These are phyloP conservation scores for Fusarium sp. DNA, from an alignment of 2,329 filamentous ascomycete genomes.

Conservation along the genomic window DNA sequence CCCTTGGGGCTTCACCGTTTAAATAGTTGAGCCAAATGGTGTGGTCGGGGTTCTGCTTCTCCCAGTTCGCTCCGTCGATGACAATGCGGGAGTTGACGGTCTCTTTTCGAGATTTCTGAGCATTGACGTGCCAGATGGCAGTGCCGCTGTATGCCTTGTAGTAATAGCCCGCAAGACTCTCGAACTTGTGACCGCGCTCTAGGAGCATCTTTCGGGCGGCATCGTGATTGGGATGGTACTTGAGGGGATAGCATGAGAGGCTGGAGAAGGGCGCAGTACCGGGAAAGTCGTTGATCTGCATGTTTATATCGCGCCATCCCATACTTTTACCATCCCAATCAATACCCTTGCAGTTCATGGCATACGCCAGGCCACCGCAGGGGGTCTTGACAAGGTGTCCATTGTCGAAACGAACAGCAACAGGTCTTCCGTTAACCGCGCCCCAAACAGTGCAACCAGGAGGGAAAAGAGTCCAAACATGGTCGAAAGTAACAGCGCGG, in stretches of 20 bases:
- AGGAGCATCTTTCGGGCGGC: constrained; percentile 52
- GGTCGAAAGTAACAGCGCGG: constrained; percentile 64
- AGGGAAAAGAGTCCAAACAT: constrained; percentile 67
- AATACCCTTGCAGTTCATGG: constrained; percentile 56
- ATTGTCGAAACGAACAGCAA: constrained; percentile 55
- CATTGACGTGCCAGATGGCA: constrained; percentile 49
- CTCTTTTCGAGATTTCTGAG: constrained; percentile 44
- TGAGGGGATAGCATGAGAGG: constrained; percentile 59
- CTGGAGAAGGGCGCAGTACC: constrained; percentile 60
- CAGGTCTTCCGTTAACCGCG: constrained; percentile 54
- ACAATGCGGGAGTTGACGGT: constrained; percentile 50
- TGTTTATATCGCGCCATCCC: constrained; percentile 53
- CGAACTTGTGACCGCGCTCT: constrained; percentile 59
- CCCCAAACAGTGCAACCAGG: constrained; percentile 59
- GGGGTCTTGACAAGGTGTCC: constrained; percentile 54
- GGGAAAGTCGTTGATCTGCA: constrained; percentile 56
- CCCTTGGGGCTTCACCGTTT: background rate
- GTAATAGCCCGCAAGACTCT: constrained; percentile 59
- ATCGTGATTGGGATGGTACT: constrained; percentile 57
- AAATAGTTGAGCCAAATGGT: constrained; percentile 37
- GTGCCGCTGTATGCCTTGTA: constrained; percentile 61
- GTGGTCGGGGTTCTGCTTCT: constrained; percentile 48
- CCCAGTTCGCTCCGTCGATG: constrained; percentile 50
- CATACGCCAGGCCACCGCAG: constrained; percentile 56
- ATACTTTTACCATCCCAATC: constrained; percentile 63